Conservation (phyloP, 2,329 filamentous ascomycete species). For the Rutstroemia sp. region DNA sequence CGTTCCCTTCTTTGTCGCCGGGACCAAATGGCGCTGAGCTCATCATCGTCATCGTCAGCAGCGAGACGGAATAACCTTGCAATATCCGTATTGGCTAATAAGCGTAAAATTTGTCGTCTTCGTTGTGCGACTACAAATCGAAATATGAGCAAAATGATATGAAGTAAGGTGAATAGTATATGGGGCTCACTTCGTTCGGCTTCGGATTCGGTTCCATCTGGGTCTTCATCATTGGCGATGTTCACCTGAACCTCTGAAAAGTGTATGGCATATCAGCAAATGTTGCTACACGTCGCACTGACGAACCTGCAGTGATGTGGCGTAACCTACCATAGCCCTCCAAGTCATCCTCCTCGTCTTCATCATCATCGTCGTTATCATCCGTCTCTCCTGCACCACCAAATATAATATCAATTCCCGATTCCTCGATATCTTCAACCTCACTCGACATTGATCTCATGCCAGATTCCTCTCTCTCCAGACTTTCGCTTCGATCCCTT, state of each 20-base stretch:
- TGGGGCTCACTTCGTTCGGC: slow-evolving; percentile 31
- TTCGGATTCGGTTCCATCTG: slow-evolving; percentile 19
- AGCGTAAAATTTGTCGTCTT: slow-evolving; percentile 17
- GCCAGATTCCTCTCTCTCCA: no score
- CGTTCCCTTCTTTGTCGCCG: slow-evolving; percentile 37
- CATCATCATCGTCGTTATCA: background rate
- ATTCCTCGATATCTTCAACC: background rate
- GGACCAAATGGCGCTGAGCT: slow-evolving; percentile 33
- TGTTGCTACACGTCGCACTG: no score
- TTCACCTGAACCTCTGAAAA: slow-evolving; percentile 1
- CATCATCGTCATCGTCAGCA: slow-evolving; percentile 16
- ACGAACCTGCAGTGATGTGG: background rate
- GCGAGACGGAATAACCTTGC: slow-evolving; percentile 8
- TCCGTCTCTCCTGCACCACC: background rate
- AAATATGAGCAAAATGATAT: slow-evolving; percentile 24
- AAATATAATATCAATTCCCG: background rate
- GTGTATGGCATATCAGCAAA: background rate
- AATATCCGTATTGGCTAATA: slow-evolving; percentile 16
- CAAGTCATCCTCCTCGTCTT: background rate
- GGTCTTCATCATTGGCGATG: slow-evolving; percentile 26
- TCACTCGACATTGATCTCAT: no score
- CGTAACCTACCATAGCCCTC: background rate
- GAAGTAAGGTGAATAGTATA: slow-evolving; percentile 16
- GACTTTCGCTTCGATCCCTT: no score
- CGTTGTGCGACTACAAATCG: slow-evolving; percentile 19